Conservation (phyloP, 2,329 filamentous ascomycete species). For the Alternaria conjuncta region DNA sequence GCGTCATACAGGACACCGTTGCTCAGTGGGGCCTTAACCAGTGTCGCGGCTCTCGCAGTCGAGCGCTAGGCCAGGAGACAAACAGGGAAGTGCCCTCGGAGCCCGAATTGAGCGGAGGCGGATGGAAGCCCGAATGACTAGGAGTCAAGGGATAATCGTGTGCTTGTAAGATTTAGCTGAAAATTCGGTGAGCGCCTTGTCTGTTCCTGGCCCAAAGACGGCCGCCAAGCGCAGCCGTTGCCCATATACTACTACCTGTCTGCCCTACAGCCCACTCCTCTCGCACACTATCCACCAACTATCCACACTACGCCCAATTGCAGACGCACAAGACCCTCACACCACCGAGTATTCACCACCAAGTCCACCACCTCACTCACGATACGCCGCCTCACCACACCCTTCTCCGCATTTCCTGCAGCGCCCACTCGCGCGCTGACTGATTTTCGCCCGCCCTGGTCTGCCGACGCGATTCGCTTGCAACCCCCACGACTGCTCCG, state of each 20-base stretch:
- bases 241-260: constrained; percentile 4
- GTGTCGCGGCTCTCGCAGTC: constrained; percentile 11
- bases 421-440: not conserved
- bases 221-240: constrained; percentile 5
- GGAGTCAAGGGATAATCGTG: constrained; percentile 11
- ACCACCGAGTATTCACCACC: not conserved
- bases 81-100: constrained; percentile 13
- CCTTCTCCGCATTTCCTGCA: constrained; percentile 16
- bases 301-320: not conserved
- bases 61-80: constrained; percentile 13
- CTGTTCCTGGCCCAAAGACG: constrained; percentile 10
- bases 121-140: constrained; percentile 9
- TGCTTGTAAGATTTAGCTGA: constrained; percentile 16
- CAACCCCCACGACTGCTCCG: constrained; percentile 30
- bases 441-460: constrained; percentile 15
- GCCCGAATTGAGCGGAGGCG: constrained; percentile 12
- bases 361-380: not conserved
- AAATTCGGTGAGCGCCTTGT: constrained; percentile 13
- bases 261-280: constrained; percentile 4
- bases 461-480: constrained; percentile 29
- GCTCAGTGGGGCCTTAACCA: constrained; percentile 12
- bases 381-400: not conserved
- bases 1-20: constrained; percentile 15
- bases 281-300: not conserved
- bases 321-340: not conserved